Percentiles rank a stretch among this genome's conserved stretches.
phyloP scores from a whole-genome alignment of 208 protist species.

The Crithidia expoeki region DNA sequence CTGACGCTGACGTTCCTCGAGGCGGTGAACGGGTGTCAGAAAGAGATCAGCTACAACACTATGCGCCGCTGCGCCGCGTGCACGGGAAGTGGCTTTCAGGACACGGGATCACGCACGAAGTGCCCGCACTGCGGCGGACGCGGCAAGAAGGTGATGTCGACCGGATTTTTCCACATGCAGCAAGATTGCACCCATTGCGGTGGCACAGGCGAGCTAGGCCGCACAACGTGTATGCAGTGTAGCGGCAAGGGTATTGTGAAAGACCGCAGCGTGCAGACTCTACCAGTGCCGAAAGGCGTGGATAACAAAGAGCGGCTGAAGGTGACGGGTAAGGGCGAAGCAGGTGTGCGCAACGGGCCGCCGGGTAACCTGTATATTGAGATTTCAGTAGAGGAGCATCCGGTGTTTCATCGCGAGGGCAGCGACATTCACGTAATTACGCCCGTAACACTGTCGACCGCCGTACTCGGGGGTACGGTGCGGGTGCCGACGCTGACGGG shows the following conservation, averaged over 20 bases:
- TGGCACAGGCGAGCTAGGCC: constrained; percentile 81
- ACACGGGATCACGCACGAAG: constrained; percentile 73
- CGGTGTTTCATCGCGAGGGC: constrained; percentile 87
- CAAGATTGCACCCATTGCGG: constrained; percentile 91
- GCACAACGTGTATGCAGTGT: constrained; percentile 80
- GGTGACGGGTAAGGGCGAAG: constrained; percentile 87
- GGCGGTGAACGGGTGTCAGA: constrained; percentile 84
- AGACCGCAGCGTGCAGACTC: constrained; percentile 85
- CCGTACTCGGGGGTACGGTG: constrained; percentile 79
- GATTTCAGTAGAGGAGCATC: constrained; percentile 85
- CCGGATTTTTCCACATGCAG: constrained; percentile 93
- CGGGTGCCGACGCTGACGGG: constrained; percentile 82
- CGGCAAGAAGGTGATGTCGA: constrained; percentile 91
- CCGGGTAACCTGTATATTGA: constrained; percentile 91
- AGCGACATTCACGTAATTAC: constrained; percentile 87
- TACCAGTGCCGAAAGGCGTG: constrained; percentile 88
- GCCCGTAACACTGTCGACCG: constrained; percentile 75
- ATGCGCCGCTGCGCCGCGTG: constrained; percentile 86
- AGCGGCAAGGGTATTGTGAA: constrained; percentile 90
- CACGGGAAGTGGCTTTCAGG: constrained; percentile 82
- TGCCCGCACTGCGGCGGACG: constrained; percentile 87
- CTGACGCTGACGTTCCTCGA: constrained; percentile 81
- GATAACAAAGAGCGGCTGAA: constrained; percentile 91
- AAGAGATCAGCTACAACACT: constrained; percentile 92
- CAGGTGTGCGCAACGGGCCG: constrained; percentile 85